Conservation (phyloP, 2,329 filamentous ascomycete species). For the Aspergillus costaricaensis region DNA sequence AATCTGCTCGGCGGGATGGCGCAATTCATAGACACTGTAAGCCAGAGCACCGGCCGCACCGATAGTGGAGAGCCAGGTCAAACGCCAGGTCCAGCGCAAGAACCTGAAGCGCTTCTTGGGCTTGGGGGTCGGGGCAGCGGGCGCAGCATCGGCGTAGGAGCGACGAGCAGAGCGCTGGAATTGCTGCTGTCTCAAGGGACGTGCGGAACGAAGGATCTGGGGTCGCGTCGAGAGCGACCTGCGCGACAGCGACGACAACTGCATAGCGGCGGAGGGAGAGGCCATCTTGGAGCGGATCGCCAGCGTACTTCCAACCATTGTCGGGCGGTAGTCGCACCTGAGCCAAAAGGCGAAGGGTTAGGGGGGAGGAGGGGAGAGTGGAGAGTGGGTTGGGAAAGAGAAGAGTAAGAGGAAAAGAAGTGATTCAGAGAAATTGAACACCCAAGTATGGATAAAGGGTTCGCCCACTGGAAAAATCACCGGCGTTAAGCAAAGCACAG, state of each 20-base stretch:
- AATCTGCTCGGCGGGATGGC: constrained; percentile 77
- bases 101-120: constrained; percentile 65
- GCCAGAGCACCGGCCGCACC: constrained; percentile 70
- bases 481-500: constrained; percentile 14
- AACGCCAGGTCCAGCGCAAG: constrained; percentile 79
- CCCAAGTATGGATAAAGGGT: constrained; percentile 3
- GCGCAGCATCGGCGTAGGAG: constrained; percentile 54
- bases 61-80: constrained; percentile 74
- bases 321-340: constrained; percentile 27
- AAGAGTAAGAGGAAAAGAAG: constrained; percentile 18
- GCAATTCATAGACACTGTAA: constrained; percentile 80
- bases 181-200: constrained; percentile 30
- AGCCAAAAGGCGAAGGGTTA: constrained; percentile 15
- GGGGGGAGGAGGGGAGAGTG: constrained; percentile 9
- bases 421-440: constrained; percentile 7
- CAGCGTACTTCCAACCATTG: constrained; percentile 40
- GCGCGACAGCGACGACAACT: constrained; percentile 40
- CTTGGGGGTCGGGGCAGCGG: constrained; percentile 39
- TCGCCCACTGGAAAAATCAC: constrained; percentile 18
- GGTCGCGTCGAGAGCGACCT: constrained; percentile 36
- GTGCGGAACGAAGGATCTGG: constrained; percentile 29
- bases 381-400: constrained; percentile 11
- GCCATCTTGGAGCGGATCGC: constrained; percentile 37
- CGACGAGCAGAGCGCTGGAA: constrained; percentile 46
- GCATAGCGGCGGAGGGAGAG: constrained; percentile 33